phyloP scores from a whole-genome alignment of 1,139 yeast genomes.

The Diutina siamensis region DNA sequence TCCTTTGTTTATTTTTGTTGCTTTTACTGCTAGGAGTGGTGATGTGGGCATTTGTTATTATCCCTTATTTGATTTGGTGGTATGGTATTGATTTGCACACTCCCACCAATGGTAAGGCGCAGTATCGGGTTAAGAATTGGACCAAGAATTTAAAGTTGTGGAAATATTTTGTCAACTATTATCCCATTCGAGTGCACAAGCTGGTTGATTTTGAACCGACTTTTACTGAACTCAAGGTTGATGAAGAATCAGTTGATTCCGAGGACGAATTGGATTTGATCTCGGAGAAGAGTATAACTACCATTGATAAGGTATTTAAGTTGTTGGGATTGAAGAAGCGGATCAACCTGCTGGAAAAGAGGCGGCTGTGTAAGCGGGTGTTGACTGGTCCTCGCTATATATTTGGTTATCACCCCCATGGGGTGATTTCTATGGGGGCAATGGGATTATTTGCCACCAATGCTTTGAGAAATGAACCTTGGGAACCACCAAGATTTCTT shows the following conservation, averaged over 20 bases:
- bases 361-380: slow-evolving; percentile 13
- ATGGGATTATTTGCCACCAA: slow-evolving; percentile 82
- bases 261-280: slow-evolving; percentile 37
- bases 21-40: slow-evolving; percentile 53
- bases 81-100: slow-evolving; percentile 45
- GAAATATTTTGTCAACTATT: slow-evolving; percentile 67
- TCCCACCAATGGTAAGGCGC: slow-evolving; percentile 63
- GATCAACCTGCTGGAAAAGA: slow-evolving; percentile 19
- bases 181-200: slow-evolving; percentile 69
- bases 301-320: slow-evolving; percentile 27
- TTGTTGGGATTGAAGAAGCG: slow-evolving; percentile 28
- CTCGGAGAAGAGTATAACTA: slow-evolving; percentile 26
- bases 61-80: slow-evolving; percentile 52
- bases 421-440: slow-evolving; percentile 88
- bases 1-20: slow-evolving; percentile 39
- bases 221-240: slow-evolving; percentile 27
- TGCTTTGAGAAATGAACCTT: slow-evolving; percentile 42
- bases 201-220: slow-evolving; percentile 69
- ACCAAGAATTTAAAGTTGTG: slow-evolving; percentile 53
- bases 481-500: slow-evolving; percentile 40
- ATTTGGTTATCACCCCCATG: slow-evolving; percentile 95
- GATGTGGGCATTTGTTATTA: slow-evolving; percentile 52
- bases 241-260: slow-evolving; percentile 13
- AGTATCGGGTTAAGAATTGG: slow-evolving; percentile 43
- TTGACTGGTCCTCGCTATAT: slow-evolving; percentile 70